Evolutionary conservation across 23 red algal genomes (phyloP).

Genomic region (Cyanidium caldarium): DNA sequence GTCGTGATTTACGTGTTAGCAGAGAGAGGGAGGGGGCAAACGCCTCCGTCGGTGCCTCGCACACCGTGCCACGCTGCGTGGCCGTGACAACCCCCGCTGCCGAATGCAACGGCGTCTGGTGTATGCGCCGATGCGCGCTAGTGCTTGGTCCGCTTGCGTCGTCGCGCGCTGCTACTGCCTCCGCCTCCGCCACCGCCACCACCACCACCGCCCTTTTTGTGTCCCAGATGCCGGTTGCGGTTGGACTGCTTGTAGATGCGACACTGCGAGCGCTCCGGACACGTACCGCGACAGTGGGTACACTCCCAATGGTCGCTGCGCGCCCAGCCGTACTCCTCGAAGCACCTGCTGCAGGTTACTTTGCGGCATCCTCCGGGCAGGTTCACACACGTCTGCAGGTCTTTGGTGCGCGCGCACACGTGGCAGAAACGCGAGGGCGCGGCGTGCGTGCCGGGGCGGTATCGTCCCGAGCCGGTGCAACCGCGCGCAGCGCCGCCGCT

Average conservation of each 20-base stretch:
- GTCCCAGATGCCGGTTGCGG: not conserved
- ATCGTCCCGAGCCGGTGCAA: not conserved
- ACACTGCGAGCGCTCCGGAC: conserved; percentile 5
- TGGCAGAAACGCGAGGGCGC: conserved; percentile 7
- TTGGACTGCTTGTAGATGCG: not conserved
- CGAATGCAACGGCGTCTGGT: no score
- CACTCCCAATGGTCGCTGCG: not conserved
- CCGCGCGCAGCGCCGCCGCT: no score
- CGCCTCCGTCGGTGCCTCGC: no score
- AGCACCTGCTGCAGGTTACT: conserved; percentile 4
- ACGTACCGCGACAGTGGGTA: not conserved
- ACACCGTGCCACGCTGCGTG: no score
- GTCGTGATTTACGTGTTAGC: no score
- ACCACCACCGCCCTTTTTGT: no score
- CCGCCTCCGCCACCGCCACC: no score
- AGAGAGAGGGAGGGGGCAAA: no score
- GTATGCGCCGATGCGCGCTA: no score
- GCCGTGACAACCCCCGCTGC: no score
- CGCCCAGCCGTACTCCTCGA: not conserved
- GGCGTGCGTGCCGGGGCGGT: not conserved
- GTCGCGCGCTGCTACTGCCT: no score
- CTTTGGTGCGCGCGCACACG: not conserved
- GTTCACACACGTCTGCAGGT: not conserved
- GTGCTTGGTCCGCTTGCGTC: no score
- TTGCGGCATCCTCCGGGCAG: not conserved